These are phyloP conservation scores for Boletus rufocinnamomeus DNA, from an alignment of 768 basidiomycete genomes.

Conservation along the genomic window DNA sequence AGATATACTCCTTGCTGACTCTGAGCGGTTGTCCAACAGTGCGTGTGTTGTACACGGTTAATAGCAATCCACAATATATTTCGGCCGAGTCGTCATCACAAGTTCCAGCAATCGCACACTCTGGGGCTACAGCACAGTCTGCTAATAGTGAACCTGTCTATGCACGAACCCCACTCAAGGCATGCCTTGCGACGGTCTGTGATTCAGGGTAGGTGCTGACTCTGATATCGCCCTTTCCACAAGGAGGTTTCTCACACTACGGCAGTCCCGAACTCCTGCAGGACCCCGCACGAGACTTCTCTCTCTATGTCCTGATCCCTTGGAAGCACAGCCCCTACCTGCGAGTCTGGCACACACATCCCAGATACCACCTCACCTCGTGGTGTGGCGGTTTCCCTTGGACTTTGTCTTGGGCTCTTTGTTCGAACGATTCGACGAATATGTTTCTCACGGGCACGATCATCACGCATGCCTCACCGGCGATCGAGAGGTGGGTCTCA, in stretches of 20 bases:
- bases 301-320: constrained; percentile 81
- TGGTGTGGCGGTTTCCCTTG: constrained; percentile 74
- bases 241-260: neutral
- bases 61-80: constrained; percentile 74
- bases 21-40: constrained; percentile 34
- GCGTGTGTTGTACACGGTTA: constrained; percentile 74
- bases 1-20: neutral
- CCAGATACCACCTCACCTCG: constrained; percentile 29
- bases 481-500: constrained; percentile 48
- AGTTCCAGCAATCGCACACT: constrained; percentile 38
- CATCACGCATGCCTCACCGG: constrained; percentile 44
- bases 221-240: neutral
- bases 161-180: constrained; percentile 59
- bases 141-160: constrained; percentile 34
- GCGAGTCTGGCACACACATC: constrained; percentile 42
- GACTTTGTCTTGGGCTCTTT: constrained; percentile 69
- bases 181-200: constrained; percentile 69
- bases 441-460: constrained; percentile 63
- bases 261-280: constrained; percentile 70
- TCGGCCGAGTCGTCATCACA: constrained; percentile 60
- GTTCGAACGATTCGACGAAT: constrained; percentile 45
- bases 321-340: constrained; percentile 65
- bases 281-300: constrained; percentile 65
- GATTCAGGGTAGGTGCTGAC: constrained; percentile 43
- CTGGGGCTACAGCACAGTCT: constrained; percentile 7